Conservation (phyloP, 2,329 filamentous ascomycete species). For the Cryphonectria nitschkei region DNA sequence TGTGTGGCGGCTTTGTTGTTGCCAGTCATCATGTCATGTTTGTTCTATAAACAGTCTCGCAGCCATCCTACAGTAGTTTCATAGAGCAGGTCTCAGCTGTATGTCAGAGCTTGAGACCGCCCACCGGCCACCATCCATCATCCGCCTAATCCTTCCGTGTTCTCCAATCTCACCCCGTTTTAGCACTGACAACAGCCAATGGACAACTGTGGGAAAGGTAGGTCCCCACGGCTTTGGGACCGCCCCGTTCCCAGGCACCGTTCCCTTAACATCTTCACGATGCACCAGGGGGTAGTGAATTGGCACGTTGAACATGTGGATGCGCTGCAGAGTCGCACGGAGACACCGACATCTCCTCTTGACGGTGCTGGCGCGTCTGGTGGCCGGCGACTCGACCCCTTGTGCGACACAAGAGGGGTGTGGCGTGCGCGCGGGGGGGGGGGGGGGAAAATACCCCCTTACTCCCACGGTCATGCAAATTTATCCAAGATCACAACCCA, state of each 20-base stretch:
- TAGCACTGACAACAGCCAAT: background rate
- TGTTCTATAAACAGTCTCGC: slow-evolving; percentile 16
- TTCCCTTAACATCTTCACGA: background rate
- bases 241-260: slow-evolving; percentile 17
- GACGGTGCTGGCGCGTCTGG: background rate
- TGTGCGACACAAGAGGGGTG: slow-evolving; percentile 5
- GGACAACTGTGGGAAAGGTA: background rate
- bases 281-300: background rate
- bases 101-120: slow-evolving; percentile 25
- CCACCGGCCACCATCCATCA: slow-evolving; percentile 7
- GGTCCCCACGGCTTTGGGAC: slow-evolving; percentile 14
- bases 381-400: background rate
- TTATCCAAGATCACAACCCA: background rate
- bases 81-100: slow-evolving; percentile 19
- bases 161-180: slow-evolving; percentile 1
- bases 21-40: background rate
- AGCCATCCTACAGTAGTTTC: slow-evolving; percentile 6
- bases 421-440: slow-evolving; percentile 5
- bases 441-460: background rate
- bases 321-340: slow-evolving; percentile 4
- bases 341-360: slow-evolving; percentile 1
- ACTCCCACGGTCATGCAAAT: background rate
- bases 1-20: background rate
- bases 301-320: slow-evolving; percentile 4
- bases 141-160: slow-evolving; percentile 7